Evolutionary conservation across 495 filamentous ascomycete genomes (phyloP).

Genomic region (Penicillium maclennaniae): DNA sequence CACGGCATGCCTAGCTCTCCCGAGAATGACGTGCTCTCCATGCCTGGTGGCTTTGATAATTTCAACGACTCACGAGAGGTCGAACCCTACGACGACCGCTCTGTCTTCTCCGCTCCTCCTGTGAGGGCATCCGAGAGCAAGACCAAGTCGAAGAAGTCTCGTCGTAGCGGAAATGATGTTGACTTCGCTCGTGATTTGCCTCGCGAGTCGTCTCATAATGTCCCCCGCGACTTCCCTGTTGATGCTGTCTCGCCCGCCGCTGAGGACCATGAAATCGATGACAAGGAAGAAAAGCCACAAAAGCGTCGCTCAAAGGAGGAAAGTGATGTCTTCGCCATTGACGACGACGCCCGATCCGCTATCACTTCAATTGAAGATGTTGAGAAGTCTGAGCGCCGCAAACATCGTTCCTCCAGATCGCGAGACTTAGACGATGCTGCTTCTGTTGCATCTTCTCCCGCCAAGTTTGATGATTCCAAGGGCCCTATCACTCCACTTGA

Average conservation of each 20-base stretch:
- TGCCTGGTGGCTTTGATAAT: slow-evolving; percentile 42
- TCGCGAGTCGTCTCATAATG: not conserved
- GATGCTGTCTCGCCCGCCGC: not conserved
- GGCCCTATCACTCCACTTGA: not conserved
- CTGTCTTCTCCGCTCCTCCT: slow-evolving; percentile 26
- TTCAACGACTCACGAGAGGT: slow-evolving; percentile 16
- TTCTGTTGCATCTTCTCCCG: slow-evolving; percentile 36
- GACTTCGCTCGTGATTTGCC: slow-evolving; percentile 17
- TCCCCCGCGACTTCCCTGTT: not conserved
- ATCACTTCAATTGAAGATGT: slow-evolving; percentile 17
- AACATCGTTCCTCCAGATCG: slow-evolving; percentile 15
- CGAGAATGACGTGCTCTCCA: slow-evolving; percentile 27
- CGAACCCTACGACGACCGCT: slow-evolving; percentile 12
- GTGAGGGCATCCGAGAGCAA: slow-evolving; percentile 14
- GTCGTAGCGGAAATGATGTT: slow-evolving; percentile 21
- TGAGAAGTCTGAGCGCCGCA: slow-evolving; percentile 19
- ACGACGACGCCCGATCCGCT: slow-evolving; percentile 18
- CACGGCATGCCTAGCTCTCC: slow-evolving; percentile 13
- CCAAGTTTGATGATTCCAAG: not conserved
- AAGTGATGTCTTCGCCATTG: slow-evolving; percentile 17
- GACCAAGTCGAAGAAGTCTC: slow-evolving; percentile 20
- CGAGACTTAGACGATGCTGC: slow-evolving; percentile 30
- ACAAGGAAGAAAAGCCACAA: slow-evolving; percentile 19
- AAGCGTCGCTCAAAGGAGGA: slow-evolving; percentile 33
- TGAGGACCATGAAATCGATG: slow-evolving; percentile 9